These are phyloP conservation scores for Mortierella sp. DNA, from an alignment of 371 early-diverging fungal species.

Conservation along the genomic window DNA sequence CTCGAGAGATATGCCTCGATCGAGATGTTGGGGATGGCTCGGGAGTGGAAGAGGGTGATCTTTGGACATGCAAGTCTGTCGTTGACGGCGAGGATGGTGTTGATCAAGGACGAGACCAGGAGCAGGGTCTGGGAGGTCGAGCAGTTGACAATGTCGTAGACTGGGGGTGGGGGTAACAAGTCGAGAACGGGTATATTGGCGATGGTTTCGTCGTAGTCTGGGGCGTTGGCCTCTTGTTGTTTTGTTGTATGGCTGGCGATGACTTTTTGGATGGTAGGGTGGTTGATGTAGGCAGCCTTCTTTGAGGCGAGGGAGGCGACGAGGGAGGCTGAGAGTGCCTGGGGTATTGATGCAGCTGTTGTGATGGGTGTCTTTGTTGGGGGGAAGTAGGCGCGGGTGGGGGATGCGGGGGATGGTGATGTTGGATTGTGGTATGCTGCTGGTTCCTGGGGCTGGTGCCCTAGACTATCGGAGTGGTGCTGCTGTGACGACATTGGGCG, in stretches of 20 bases:
- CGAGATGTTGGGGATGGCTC: constrained; percentile 81
- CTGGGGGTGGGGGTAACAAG: constrained; percentile 50
- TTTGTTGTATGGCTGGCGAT: constrained; percentile 35
- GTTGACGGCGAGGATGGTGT: constrained; percentile 73
- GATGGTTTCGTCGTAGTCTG: constrained; percentile 44
- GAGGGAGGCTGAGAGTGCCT: constrained; percentile 26
- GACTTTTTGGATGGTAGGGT: constrained; percentile 49
- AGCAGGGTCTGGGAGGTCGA: constrained; percentile 58
- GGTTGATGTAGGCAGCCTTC: constrained; percentile 42
- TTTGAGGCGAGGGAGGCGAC: constrained; percentile 38
- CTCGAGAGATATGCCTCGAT: constrained; percentile 76
- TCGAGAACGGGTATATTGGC: constrained; percentile 55
- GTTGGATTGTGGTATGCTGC: background rate
- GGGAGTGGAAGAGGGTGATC: constrained; percentile 84
- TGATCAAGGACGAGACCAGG: constrained; percentile 67
- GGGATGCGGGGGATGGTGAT: constrained; percentile 5
- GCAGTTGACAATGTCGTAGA: constrained; percentile 61
- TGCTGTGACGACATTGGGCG: constrained; percentile 28
- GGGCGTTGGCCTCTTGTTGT: constrained; percentile 23
- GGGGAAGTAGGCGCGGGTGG: constrained; percentile 45
- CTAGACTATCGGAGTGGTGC: constrained; percentile 17
- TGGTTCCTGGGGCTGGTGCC: constrained; percentile 27
- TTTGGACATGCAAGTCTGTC: constrained; percentile 72
- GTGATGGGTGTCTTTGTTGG: constrained; percentile 15
- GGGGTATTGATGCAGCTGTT: constrained; percentile 11